Base-by-base conservation (phyloP, 2,329 filamentous ascomycete species). In the Lecanicillium sp. region DNA sequence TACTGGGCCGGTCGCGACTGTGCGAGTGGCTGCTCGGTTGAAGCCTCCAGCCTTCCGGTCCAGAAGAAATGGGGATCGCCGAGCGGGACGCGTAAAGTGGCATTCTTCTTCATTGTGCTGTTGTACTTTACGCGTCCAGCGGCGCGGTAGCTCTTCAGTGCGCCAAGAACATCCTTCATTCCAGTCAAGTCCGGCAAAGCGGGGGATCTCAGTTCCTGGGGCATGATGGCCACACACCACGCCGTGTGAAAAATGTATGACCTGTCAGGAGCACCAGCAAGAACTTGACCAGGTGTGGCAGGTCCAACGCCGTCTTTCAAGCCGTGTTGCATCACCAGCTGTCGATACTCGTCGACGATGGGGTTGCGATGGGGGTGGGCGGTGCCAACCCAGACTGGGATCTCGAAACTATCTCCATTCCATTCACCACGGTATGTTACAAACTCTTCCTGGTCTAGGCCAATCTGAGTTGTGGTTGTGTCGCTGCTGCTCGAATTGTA, bases 221-320 rank as follows among this genome's bases (percentile, higher is more conserved):
- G 65, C 44, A 65, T 55, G 3, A 73, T 43, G 12, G 74, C 46
- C 37, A 73, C 61, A 42, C 66, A 63, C 74, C 74, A 79, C 0
- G 74, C 73, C 2, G 60, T 63, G 19, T 67, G 59, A 46, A 69
- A 77, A 29, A 79, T 52, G 39, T 63, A 65, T 1, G 60, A 56
- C 0, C 60, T 56, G 1, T 52, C 34, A 4, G 73, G 73, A 4
- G 68, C 71, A 2, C 74, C 74, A 0, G 70, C 69, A 3, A 50
- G 55, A 13, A 72, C 55, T 39, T 79, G 74, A 15, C 58, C 56
- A 11, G 72, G 69, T 6, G 66, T 68, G 5, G 60, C 68, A 4
- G 71, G 69, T 2, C 63, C 68, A 13, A 72, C 48, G 17, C 51
- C 45, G n/a, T 55, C 47, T 25, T 57, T 56, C 11, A 73, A 44